These are phyloP conservation scores for Citrullus mucosospermus DNA, from an alignment of 306 rosid genomes.

Conservation along the genomic window DNA sequence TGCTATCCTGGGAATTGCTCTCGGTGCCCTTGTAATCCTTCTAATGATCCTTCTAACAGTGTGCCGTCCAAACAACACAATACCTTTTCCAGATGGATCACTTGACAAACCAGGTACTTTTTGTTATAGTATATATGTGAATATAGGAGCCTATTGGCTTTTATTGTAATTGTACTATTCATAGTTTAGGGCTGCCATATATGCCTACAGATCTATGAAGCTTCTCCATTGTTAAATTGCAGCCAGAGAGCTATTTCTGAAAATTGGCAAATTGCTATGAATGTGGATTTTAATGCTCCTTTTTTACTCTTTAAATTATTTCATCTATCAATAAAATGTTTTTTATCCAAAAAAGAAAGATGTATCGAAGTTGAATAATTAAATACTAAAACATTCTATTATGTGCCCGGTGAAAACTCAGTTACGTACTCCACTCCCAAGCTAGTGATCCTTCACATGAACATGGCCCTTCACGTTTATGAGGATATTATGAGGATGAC, in stretches of 20 bases:
- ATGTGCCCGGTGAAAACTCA: slow-evolving; percentile 22
- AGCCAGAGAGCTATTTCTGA: not conserved
- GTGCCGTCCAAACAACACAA: slow-evolving; percentile 63
- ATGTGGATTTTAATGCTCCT: not conserved
- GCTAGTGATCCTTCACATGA: slow-evolving; percentile 89
- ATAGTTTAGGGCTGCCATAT: not conserved
- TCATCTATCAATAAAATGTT: too few species aligned
- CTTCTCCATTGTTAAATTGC: not conserved
- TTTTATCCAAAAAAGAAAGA: too few species aligned
- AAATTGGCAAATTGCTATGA: not conserved
- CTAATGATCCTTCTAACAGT: slow-evolving; percentile 81
- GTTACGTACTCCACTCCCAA: slow-evolving; percentile 64
- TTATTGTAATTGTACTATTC: too few species aligned
- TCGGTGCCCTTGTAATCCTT: slow-evolving; percentile 88
- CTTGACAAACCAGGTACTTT: slow-evolving; percentile 76
- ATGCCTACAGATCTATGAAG: not conserved
- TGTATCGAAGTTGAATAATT: not conserved
- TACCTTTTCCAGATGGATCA: slow-evolving; percentile 67
- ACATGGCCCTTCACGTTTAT: slow-evolving; percentile 86
- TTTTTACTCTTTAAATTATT: too few species aligned
- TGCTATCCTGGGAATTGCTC: slow-evolving; percentile 88
- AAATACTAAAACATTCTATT: not conserved
- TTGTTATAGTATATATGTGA: too few species aligned
- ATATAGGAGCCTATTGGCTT: too few species aligned
- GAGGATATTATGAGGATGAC: slow-evolving; percentile 97